A percentile compares a stretch with the other conserved stretches of the same genome.
These are phyloP conservation scores for Suillus bovinus DNA, from an alignment of 768 basidiomycete genomes.

Conservation along the genomic window DNA sequence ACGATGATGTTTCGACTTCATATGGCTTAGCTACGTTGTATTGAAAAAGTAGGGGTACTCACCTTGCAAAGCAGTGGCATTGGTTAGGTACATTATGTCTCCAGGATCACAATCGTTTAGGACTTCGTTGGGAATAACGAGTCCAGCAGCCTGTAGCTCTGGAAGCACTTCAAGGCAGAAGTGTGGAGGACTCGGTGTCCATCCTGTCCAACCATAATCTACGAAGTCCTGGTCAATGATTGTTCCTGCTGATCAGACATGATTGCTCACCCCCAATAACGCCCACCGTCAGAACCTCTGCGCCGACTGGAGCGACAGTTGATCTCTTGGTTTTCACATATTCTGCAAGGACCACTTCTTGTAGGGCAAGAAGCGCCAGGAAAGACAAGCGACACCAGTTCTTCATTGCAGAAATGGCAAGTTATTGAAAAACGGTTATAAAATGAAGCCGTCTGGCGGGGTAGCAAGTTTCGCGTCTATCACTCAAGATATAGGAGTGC, in stretches of 20 bases:
- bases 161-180: slow-evolving; percentile 7
- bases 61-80: slow-evolving; percentile 6
- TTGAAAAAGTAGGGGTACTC: background rate
- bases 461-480: background rate
- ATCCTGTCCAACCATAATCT: slow-evolving; percentile 8
- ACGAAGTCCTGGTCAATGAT: background rate
- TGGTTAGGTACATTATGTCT: background rate
- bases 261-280: background rate
- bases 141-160: slow-evolving; percentile 3
- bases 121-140: background rate
- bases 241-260: background rate
- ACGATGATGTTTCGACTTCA: background rate
- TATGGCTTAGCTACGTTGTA: background rate
- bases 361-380: background rate
- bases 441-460: background rate
- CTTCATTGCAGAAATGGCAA: background rate
- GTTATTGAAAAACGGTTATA: no score
- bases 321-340: background rate
- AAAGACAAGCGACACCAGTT: background rate
- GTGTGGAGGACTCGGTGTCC: slow-evolving; percentile 1
- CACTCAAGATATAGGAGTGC: background rate
- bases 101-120: slow-evolving; percentile 3
- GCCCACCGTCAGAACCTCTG: slow-evolving; percentile 5
- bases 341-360: background rate
- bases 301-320: background rate